These are phyloP conservation scores for carrot (Daucus carota) DNA, from an alignment of 129 eudicot species.

Conservation along the genomic window DH1_v3.0 NC_030387.2:30637001-30637500, in stretches of 20 bases:
- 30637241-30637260: not conserved
- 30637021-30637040: constrained; percentile 34
- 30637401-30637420: too few relatives aligned
- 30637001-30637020: constrained; percentile 36
- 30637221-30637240: not conserved
- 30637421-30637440: too few relatives aligned
- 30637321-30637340: too few relatives aligned
- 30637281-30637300: too few relatives aligned
- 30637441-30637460: too few relatives aligned
- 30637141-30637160: constrained; percentile 79
- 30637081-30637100: constrained; percentile 50
- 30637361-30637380: too few relatives aligned
- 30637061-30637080: constrained; percentile 51
- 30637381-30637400: too few relatives aligned
- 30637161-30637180: constrained; percentile 40
- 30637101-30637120: constrained; percentile 60
- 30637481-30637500: too few relatives aligned
- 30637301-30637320: too few relatives aligned
- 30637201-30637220: too few relatives aligned
- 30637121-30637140: constrained; percentile 86
- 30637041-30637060: constrained; percentile 64
- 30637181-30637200: not conserved
- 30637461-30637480: too few relatives aligned
- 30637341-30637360: too few relatives aligned
- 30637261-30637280: not conserved